These are phyloP conservation scores for Talaromyces stipitatus DNA, from an alignment of 495 filamentous ascomycete species.

Conservation along the genomic window DNA sequence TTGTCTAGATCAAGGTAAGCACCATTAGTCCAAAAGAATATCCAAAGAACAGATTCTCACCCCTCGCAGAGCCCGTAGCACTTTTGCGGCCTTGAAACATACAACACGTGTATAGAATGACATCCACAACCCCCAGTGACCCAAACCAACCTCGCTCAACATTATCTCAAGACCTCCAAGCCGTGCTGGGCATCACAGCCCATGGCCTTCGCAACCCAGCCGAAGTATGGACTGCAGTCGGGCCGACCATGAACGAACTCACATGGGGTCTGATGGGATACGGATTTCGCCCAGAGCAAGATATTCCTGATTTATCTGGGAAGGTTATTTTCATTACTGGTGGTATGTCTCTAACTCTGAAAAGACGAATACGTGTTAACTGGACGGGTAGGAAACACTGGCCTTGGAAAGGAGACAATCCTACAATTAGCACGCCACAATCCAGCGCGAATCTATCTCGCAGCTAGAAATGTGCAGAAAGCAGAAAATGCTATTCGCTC, in stretches of 20 bases:
- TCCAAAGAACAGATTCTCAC: too few relatives aligned
- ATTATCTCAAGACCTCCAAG: conserved; percentile 11
- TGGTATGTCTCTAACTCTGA: conserved; percentile 24
- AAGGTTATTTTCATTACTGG: conserved; percentile 59
- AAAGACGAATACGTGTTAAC: neutral
- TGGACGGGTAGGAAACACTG: conserved; percentile 47
- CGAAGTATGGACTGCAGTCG: conserved; percentile 26
- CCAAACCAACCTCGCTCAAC: conserved; percentile 6
- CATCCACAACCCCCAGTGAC: too few relatives aligned
- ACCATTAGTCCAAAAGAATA: too few relatives aligned
- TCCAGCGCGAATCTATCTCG: conserved; percentile 56
- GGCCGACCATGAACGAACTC: conserved; percentile 32
- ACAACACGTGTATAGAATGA: too few relatives aligned
- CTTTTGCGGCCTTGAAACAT: too few relatives aligned
- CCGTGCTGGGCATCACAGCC: conserved; percentile 9
- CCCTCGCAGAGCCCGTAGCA: too few relatives aligned
- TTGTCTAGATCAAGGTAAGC: too few relatives aligned
- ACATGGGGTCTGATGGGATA: conserved; percentile 29
- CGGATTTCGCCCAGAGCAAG: conserved; percentile 44
- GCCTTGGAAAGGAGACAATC: conserved; percentile 59
- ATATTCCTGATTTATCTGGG: conserved; percentile 48
- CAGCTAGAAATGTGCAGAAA: conserved; percentile 47
- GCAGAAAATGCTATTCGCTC: conserved; percentile 42
- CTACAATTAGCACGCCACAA: conserved; percentile 52
- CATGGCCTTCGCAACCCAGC: conserved; percentile 26